These are phyloP conservation scores for Yarrowia sp. DNA, from an alignment of 805 yeast genomes.

Conservation along the genomic window DNA sequence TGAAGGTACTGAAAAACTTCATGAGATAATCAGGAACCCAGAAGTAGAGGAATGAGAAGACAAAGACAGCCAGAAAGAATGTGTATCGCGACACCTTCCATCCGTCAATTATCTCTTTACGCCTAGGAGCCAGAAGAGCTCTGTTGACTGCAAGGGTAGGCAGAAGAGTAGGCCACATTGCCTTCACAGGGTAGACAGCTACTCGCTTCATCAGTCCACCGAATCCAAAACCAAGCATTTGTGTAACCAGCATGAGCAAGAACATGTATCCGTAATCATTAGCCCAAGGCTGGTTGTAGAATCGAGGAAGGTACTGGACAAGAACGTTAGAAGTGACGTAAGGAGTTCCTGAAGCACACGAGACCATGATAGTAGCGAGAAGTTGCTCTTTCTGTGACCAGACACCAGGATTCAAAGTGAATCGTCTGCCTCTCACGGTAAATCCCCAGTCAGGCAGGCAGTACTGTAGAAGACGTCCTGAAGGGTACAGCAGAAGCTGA, in stretches of 20 bases:
- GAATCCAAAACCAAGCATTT: slow-evolving; percentile 60
- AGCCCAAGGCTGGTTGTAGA: slow-evolving; percentile 42
- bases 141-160: slow-evolving; percentile 57
- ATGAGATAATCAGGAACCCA: slow-evolving; percentile 75
- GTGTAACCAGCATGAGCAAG: slow-evolving; percentile 56
- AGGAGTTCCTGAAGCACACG: slow-evolving; percentile 53
- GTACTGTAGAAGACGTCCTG: slow-evolving; percentile 52
- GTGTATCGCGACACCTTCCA: slow-evolving; percentile 64
- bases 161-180: slow-evolving; percentile 61
- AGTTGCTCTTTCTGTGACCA: slow-evolving; percentile 67
- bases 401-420: slow-evolving; percentile 64
- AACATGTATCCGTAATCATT: slow-evolving; percentile 53
- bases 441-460: slow-evolving; percentile 48
- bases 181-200: slow-evolving; percentile 55
- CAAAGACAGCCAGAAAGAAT: slow-evolving; percentile 56
- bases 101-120: slow-evolving; percentile 60
- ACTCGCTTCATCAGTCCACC: slow-evolving; percentile 63
- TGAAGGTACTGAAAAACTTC: slow-evolving; percentile 66
- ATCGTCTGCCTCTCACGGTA: slow-evolving; percentile 43
- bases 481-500: slow-evolving; percentile 64
- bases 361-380: slow-evolving; percentile 57
- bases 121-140: slow-evolving; percentile 50
- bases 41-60: slow-evolving; percentile 59
- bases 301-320: slow-evolving; percentile 37
- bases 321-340: slow-evolving; percentile 39